Conservation (phyloP, 176 grass and related monocot genomes). For the Calamus simplicifolius region DNA sequence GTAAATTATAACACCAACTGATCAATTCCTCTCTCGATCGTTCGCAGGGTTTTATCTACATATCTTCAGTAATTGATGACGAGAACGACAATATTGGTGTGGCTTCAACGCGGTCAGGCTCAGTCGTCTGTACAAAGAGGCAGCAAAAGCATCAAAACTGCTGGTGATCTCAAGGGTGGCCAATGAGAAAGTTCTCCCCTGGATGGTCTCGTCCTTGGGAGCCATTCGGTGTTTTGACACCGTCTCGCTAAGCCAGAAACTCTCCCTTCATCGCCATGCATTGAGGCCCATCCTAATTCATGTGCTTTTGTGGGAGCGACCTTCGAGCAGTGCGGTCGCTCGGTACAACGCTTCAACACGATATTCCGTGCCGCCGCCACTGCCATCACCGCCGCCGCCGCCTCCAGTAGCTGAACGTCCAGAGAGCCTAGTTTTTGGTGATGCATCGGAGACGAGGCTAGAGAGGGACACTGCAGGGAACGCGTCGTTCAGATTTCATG, state of each 20-base stretch:
- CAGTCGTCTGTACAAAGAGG: conserved; percentile 41
- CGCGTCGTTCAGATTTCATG: conserved; percentile 54
- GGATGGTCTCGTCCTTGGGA: conserved; percentile 63
- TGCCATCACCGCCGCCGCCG: neutral
- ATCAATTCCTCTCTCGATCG: neutral
- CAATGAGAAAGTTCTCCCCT: conserved; percentile 74
- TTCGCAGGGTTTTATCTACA: conserved; percentile 75
- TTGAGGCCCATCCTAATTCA: conserved; percentile 60
- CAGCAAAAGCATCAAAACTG: conserved; percentile 43
- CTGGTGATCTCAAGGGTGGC: conserved; percentile 68
- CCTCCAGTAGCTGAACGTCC: conserved; percentile 17
- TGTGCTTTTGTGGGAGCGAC: conserved; percentile 52
- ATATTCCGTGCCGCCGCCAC: neutral
- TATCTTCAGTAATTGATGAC: conserved; percentile 52
- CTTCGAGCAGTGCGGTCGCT: neutral
- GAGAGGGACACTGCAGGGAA: conserved; percentile 41
- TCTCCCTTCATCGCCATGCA: conserved; percentile 56
- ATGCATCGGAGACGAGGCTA: conserved; percentile 10
- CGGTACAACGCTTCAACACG: neutral
- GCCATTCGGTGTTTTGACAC: conserved; percentile 76
- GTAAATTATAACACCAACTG: too few species aligned
- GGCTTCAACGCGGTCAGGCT: conserved; percentile 60
- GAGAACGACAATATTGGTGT: conserved; percentile 31
- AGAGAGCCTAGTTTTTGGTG: conserved; percentile 1
- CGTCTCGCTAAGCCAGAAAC: conserved; percentile 80